Percentiles rank a stretch among this genome's conserved stretches.
These are phyloP conservation scores for Umbelopsis sp. DNA, from an alignment of 371 early-diverging fungal species.

Conservation along the genomic window DNA sequence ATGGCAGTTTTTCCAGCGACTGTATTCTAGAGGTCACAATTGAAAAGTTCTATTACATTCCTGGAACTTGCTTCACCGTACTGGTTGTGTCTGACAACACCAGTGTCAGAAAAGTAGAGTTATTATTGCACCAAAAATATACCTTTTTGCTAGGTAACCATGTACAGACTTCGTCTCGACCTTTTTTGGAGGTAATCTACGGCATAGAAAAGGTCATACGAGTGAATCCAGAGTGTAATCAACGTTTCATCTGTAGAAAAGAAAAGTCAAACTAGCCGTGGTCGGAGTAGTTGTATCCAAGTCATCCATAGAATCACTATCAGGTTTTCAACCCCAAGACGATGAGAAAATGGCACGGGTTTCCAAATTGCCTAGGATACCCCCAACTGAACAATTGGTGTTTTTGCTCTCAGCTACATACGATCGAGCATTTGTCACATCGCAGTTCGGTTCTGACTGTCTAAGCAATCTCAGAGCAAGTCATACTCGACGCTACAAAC, in stretches of 20 bases:
- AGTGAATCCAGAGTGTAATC: no score
- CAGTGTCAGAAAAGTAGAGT: constrained; percentile 24
- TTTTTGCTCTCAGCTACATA: constrained; percentile 29
- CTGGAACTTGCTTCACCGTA: constrained; percentile 19
- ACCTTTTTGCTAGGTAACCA: not conserved
- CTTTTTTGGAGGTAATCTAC: not conserved
- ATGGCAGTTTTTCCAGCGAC: constrained; percentile 8
- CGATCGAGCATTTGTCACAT: constrained; percentile 33
- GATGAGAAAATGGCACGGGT: constrained; percentile 14
- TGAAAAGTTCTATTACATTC: constrained; percentile 3
- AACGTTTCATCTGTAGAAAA: not conserved
- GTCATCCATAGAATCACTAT: constrained; percentile 29
- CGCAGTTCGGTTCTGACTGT: constrained; percentile 29
- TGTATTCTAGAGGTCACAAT: not conserved
- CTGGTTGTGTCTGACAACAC: constrained; percentile 28
- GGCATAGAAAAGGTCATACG: no score
- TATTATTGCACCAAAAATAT: constrained; percentile 35
- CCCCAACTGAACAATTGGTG: constrained; percentile 37
- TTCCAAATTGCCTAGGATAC: constrained; percentile 30
- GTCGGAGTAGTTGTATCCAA: not conserved
- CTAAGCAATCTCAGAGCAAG: constrained; percentile 20
- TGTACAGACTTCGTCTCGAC: not conserved
- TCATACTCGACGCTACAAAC: constrained; percentile 16
- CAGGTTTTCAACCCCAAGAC: constrained; percentile 26
- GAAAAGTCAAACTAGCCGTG: constrained; percentile 27